Evolutionary conservation across 306 rosid species (phyloP).

Genomic region (Lagenaria siceraria): DNA sequence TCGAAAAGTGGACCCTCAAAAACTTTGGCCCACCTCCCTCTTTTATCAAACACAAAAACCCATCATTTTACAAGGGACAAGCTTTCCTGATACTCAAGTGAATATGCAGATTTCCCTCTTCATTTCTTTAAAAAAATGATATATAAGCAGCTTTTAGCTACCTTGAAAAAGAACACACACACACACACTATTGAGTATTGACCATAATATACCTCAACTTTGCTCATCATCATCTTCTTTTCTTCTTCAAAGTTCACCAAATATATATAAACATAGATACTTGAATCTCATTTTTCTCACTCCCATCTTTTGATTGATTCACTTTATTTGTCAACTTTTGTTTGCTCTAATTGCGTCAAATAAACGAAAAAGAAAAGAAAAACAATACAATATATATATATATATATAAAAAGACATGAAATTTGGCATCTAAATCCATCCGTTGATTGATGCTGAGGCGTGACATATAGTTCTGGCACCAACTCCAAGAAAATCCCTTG

Average conservation of each 20-base stretch:
- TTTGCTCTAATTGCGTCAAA: not conserved
- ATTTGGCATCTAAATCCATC: conserved; percentile 44
- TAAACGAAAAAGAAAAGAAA: not conserved
- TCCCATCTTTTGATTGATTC: not conserved
- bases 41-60: conserved; percentile 35
- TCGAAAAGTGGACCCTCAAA: conserved; percentile 28
- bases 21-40: conserved; percentile 35
- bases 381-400: not conserved
- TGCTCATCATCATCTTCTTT: not conserved
- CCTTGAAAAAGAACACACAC: conserved; percentile 21
- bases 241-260: not conserved
- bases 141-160: conserved; percentile 30
- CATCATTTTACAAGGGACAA: conserved; percentile 41
- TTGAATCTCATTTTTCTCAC: not conserved
- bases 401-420: not conserved
- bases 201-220: conserved; percentile 20
- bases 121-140: conserved; percentile 4
- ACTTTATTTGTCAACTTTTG: not conserved
- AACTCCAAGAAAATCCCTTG: conserved; percentile 87
- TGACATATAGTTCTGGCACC: conserved; percentile 65
- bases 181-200: not conserved
- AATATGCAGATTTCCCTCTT: conserved; percentile 56
- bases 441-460: conserved; percentile 42
- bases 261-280: not conserved
- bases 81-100: conserved; percentile 59